A percentile compares a stretch with the other conserved stretches of the same genome.
Evolutionary conservation across 805 yeast species (phyloP).

Genomic region (Hanseniaspora meyeri): DNA sequence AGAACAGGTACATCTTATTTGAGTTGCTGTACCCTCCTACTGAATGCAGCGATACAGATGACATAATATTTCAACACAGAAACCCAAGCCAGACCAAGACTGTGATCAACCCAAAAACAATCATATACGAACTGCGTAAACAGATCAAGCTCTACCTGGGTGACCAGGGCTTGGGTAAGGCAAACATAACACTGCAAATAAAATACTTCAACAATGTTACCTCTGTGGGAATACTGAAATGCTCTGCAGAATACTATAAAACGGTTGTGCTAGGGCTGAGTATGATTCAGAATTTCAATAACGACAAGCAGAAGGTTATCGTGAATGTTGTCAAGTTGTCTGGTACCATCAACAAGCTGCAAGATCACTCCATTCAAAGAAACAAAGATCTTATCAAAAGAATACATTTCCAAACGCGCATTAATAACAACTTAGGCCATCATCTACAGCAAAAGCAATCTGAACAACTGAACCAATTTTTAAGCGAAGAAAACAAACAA

Average conservation of each 20-base stretch:
- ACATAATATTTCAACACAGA: slow-evolving; percentile 26
- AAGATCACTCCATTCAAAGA: slow-evolving; percentile 50
- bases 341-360: slow-evolving; percentile 81
- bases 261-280: slow-evolving; percentile 56
- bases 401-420: not conserved
- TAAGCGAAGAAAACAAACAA: not conserved
- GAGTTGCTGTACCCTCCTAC: slow-evolving; percentile 58
- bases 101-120: slow-evolving; percentile 35
- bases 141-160: slow-evolving; percentile 60
- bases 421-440: not conserved
- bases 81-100: slow-evolving; percentile 40
- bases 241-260: slow-evolving; percentile 52
- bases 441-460: not conserved
- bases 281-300: slow-evolving; percentile 31
- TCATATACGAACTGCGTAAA: slow-evolving; percentile 43
- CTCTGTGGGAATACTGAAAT: slow-evolving; percentile 71
- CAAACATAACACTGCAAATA: slow-evolving; percentile 46
- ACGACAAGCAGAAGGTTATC: slow-evolving; percentile 30
- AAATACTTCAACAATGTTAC: slow-evolving; percentile 76
- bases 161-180: slow-evolving; percentile 59
- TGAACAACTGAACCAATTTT: not conserved
- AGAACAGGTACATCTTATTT: slow-evolving; percentile 72
- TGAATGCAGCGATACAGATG: not conserved
- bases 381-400: slow-evolving; percentile 27
- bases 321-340: slow-evolving; percentile 58